Evolutionary conservation across 176 grass and related monocot species (phyloP), one percentile per base, ranked within the genome.

Genomic region (Areca catechu): DNA sequence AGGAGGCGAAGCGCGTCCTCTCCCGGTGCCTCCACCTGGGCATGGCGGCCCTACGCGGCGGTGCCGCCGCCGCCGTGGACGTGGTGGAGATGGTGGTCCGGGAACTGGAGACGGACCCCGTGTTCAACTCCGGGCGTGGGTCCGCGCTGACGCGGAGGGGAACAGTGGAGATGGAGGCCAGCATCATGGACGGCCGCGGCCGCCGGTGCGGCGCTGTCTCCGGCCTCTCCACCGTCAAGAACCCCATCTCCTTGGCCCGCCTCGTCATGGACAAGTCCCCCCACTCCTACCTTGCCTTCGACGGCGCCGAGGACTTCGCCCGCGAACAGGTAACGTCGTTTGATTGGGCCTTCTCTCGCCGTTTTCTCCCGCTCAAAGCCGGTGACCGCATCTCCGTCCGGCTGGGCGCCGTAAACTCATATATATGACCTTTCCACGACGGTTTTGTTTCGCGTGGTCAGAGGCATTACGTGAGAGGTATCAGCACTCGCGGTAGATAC

Each of bases 101-200:
- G 0, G 87, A 88, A 63, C 76, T 97, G n/a, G 87, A 97, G 78
- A 70, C 76, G 0, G 93, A 97, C 60, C 93, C 93, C 0, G 67
- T 85, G 68, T 97, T 97, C 75, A 97, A 97, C 73, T 97, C 93
- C 0, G 93, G 93, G 4, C 62, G 93, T 0, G 93, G 93, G 0
- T 98, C 93, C 7, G 93, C 93, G 3, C 76, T 98, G 60, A 98
- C 93, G 16, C 37, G 83, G 30, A 62, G 51, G 16, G 93, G 93
- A 5, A 88, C 93, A 10, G 87, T 98, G 1, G 93, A 98, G 84
- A 98, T 98, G 93, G 93, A 98, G 78, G 75, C 93, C 50, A 98
- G 93, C 74, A 92, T 98, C 72, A 98, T 98, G 93, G 93, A 91
- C 70, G 93, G 93, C 52, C 56, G 51, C 1, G 84, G 77, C 7